These are phyloP conservation scores for Coniferiporia sulphurascens DNA, from an alignment of 1,284 basidiomycete species.

Conservation along the genomic window DNA sequence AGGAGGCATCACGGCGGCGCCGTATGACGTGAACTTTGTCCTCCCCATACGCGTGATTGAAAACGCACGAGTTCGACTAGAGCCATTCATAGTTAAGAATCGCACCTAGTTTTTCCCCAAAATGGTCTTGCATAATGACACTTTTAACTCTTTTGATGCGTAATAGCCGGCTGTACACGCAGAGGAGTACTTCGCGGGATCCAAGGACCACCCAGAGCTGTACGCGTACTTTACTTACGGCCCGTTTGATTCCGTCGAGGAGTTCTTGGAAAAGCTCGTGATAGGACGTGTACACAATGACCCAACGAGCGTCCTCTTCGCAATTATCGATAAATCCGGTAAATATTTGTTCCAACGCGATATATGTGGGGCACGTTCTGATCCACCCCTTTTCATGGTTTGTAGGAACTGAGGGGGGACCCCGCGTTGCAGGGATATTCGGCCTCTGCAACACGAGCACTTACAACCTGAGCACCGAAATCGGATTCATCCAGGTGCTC, in stretches of 20 bases:
- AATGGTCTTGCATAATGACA: neutral
- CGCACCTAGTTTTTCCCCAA: neutral
- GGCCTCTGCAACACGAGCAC: conserved; percentile 32
- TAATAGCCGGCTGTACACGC: conserved; percentile 29
- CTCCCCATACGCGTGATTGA: conserved; percentile 26
- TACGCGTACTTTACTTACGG: conserved; percentile 20
- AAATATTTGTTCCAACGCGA: neutral
- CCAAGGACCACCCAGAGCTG: conserved; percentile 18
- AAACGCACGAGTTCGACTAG: conserved; percentile 34
- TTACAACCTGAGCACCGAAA: conserved; percentile 33
- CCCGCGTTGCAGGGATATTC: conserved; percentile 36
- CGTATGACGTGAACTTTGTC: conserved; percentile 32
- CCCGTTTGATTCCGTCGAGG: conserved; percentile 16
- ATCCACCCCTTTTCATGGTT: neutral
- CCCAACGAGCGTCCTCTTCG: conserved; percentile 26
- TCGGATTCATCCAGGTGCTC: conserved; percentile 42
- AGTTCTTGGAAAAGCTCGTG: conserved; percentile 17
- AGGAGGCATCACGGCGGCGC: conserved; percentile 5
- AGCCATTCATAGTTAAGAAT: conserved; percentile 30
- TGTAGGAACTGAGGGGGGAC: neutral
- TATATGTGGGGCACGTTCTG: neutral
- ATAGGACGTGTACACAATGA: conserved; percentile 16
- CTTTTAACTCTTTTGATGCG: too few relatives aligned
- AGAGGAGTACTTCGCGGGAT: conserved; percentile 25
- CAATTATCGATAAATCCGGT: conserved; percentile 38